These are phyloP conservation scores for Epichloe gansuensis DNA, from an alignment of 2,329 filamentous ascomycete genomes.

Conservation along the genomic window DNA sequence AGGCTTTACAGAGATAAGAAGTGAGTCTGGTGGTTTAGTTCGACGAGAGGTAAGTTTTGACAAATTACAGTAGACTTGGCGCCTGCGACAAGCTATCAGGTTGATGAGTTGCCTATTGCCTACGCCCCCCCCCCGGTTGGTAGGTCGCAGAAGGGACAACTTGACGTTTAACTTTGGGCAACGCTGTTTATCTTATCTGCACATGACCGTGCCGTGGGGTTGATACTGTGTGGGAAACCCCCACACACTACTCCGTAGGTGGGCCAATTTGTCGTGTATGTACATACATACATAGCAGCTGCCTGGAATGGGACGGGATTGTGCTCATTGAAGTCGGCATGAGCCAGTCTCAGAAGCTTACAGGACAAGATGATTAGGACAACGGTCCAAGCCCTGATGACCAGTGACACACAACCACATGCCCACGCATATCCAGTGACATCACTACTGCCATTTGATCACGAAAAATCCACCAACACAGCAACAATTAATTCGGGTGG, in stretches of 20 bases:
- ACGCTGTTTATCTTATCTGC: conserved; percentile 23
- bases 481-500: no score
- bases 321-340: no score
- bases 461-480: no score
- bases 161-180: background rate
- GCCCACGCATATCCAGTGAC: background rate
- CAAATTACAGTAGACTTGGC: background rate
- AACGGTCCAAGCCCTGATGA: background rate
- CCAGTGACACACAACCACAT: background rate
- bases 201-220: conserved; percentile 17
- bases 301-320: no score
- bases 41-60: no score
- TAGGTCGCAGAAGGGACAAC: conserved; percentile 3
- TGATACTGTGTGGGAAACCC: background rate
- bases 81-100: background rate
- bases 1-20: no score
- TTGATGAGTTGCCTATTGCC: background rate
- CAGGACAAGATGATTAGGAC: background rate
- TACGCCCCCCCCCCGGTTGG: background rate
- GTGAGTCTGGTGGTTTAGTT: no score
- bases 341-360: background rate
- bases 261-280: background rate
- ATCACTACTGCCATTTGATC: background rate
- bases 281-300: no score
- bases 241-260: background rate